These are phyloP conservation scores for Clonostachys sp. DNA, from an alignment of 2,329 filamentous ascomycete genomes.

Conservation along the genomic window DNA sequence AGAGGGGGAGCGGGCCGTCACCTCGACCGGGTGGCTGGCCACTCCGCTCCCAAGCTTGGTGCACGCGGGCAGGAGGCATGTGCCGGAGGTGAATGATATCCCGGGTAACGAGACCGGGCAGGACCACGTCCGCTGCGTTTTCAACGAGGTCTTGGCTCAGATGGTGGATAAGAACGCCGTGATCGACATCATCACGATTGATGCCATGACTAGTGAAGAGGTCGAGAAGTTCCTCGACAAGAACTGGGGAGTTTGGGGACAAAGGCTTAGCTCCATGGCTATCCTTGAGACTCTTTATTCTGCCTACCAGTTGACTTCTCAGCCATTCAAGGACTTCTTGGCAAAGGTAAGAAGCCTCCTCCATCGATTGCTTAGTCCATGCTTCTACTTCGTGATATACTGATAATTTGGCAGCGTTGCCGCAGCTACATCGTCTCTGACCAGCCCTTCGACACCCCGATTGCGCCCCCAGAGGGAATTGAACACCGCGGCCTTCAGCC, in stretches of 20 bases:
- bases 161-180: constrained; percentile 42
- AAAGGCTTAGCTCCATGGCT: constrained; percentile 40
- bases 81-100: constrained; percentile 55
- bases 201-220: constrained; percentile 54
- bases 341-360: constrained; percentile 32
- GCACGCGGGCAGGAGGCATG: constrained; percentile 47
- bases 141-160: constrained; percentile 55
- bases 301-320: constrained; percentile 30
- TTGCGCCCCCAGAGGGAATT: constrained; percentile 49
- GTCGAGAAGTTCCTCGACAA: constrained; percentile 53
- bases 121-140: constrained; percentile 64
- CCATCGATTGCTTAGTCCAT: background rate
- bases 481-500: constrained; percentile 29
- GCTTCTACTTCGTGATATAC: constrained; percentile 9
- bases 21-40: constrained; percentile 47
- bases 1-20: constrained; percentile 55
- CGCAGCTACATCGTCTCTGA: constrained; percentile 56
- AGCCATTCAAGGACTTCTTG: constrained; percentile 43
- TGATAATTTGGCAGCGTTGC: constrained; percentile 35
- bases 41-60: constrained; percentile 60
- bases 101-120: constrained; percentile 49
- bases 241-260: constrained; percentile 41
- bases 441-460: constrained; percentile 43
- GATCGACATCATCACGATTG: constrained; percentile 68
- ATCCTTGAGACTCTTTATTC: constrained; percentile 42